Evolutionary conservation across 2,329 filamentous ascomycete species (phyloP).

Genomic region (Immersiporthe knoxdaviesiana): DNA sequence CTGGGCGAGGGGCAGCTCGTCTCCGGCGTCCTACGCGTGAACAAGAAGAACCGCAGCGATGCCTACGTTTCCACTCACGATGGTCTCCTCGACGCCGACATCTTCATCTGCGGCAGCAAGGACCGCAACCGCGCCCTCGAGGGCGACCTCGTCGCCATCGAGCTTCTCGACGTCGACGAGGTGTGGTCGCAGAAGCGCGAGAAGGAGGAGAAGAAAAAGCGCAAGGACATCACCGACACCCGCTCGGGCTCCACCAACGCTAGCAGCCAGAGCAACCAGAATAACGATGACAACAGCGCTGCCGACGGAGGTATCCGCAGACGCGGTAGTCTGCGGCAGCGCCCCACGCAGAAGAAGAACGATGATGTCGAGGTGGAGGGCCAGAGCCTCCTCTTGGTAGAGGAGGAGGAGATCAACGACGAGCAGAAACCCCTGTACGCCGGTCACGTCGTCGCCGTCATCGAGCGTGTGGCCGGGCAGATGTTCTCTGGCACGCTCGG

Average conservation of each 20-base stretch:
- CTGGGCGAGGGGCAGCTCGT: constrained; percentile 92
- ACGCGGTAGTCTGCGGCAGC: constrained; percentile 92
- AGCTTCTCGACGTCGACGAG: constrained; percentile 96
- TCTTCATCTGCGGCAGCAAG: constrained; percentile 99
- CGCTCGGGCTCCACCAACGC: constrained; percentile 76
- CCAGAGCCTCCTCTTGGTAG: constrained; percentile 92
- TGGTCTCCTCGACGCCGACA: constrained; percentile 86
- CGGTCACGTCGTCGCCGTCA: constrained; percentile 94
- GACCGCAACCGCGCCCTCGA: constrained; percentile 96
- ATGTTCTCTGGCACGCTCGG: constrained; percentile 99
- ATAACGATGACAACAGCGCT: constrained; percentile 62
- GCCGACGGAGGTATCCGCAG: constrained; percentile 86
- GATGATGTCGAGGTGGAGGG: constrained; percentile 99
- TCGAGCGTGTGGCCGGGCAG: constrained; percentile 94
- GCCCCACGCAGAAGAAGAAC: constrained; percentile 99
- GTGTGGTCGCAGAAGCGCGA: constrained; percentile 99
- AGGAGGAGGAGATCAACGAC: constrained; percentile 98
- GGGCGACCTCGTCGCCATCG: constrained; percentile 92
- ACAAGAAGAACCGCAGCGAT: constrained; percentile 99
- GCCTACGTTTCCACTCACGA: constrained; percentile 96
- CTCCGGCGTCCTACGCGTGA: constrained; percentile 93
- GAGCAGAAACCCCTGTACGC: constrained; percentile 97
- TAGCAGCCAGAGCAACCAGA: constrained; percentile 64
- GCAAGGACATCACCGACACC: constrained; percentile 96
- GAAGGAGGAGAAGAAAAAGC: constrained; percentile 99